These are phyloP conservation scores for Gymnopilus dilepis DNA, from an alignment of 768 basidiomycete species.

Conservation along the genomic window DNA sequence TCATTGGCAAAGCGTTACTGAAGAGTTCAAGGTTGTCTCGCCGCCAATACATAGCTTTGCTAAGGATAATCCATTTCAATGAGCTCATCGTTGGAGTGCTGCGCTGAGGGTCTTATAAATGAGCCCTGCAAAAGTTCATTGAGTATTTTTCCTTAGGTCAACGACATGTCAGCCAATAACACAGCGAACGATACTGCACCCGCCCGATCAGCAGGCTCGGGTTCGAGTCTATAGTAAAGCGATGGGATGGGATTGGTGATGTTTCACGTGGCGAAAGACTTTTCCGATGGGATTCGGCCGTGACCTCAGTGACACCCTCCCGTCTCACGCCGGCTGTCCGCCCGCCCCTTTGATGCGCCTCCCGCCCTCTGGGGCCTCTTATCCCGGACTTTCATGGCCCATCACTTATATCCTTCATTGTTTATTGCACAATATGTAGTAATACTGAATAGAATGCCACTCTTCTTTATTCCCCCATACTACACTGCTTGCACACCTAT, in stretches of 20 bases:
- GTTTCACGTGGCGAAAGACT: too few species aligned
- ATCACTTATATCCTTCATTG: background rate
- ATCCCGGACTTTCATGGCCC: background rate
- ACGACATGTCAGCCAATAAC: conserved; percentile 2
- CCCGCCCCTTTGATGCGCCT: too few species aligned
- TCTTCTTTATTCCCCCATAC: background rate
- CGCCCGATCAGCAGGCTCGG: conserved; percentile 16
- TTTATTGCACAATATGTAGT: background rate
- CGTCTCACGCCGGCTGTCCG: too few species aligned
- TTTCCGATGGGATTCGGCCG: too few species aligned
- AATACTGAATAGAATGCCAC: background rate
- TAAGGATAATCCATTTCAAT: background rate
- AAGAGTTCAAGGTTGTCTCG: background rate
- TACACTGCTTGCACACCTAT: background rate
- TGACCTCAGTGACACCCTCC: too few species aligned
- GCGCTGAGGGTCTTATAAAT: background rate
- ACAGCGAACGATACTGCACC: background rate
- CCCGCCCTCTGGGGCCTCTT: too few species aligned
- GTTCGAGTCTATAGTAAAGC: background rate
- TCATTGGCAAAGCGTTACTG: background rate
- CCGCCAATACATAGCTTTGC: background rate
- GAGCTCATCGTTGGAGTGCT: conserved; percentile 16
- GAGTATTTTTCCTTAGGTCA: too few species aligned
- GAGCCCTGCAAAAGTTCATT: too few species aligned
- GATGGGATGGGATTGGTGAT: too few species aligned